These are phyloP conservation scores for Chondrostereum purpureum DNA, from an alignment of 1,284 basidiomycete genomes.

Conservation along the genomic window DNA sequence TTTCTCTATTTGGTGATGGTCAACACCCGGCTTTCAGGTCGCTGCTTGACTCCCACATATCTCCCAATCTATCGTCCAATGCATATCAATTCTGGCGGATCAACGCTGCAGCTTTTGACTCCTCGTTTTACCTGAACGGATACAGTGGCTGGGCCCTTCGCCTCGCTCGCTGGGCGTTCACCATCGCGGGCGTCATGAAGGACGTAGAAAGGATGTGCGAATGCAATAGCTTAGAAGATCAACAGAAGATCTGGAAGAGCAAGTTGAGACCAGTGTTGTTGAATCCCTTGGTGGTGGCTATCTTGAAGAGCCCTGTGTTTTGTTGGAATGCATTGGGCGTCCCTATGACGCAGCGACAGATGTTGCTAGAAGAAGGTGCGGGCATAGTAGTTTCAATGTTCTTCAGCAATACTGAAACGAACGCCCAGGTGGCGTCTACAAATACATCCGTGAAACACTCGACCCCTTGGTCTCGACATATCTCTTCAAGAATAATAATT, in stretches of 20 bases:
- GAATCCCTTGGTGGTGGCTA: slow-evolving; percentile 56
- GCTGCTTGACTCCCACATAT: slow-evolving; percentile 61
- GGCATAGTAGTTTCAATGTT: not conserved
- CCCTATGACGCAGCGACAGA: slow-evolving; percentile 68
- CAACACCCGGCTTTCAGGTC: slow-evolving; percentile 55
- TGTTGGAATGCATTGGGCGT: slow-evolving; percentile 84
- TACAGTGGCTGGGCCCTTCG: slow-evolving; percentile 72
- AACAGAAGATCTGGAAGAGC: slow-evolving; percentile 60
- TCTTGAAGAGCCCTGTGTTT: slow-evolving; percentile 62
- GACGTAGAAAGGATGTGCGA: slow-evolving; percentile 56
- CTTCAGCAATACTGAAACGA: not conserved
- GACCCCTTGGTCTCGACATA: slow-evolving; percentile 54
- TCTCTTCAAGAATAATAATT: slow-evolving; percentile 52
- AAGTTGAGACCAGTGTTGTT: slow-evolving; percentile 61
- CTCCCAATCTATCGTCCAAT: slow-evolving; percentile 68
- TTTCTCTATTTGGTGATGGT: slow-evolving; percentile 69
- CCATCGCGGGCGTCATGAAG: slow-evolving; percentile 49
- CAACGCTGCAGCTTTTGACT: slow-evolving; percentile 58
- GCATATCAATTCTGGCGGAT: slow-evolving; percentile 77
- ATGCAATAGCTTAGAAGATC: slow-evolving; percentile 52
- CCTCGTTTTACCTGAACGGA: slow-evolving; percentile 69
- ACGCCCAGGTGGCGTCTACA: slow-evolving; percentile 36
- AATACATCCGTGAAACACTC: slow-evolving; percentile 58
- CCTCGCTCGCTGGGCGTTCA: slow-evolving; percentile 57
- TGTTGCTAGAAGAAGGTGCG: slow-evolving; percentile 53